Base-by-base conservation (phyloP, 306 rosid genomes). In the Rubus parviflorus region DNA sequence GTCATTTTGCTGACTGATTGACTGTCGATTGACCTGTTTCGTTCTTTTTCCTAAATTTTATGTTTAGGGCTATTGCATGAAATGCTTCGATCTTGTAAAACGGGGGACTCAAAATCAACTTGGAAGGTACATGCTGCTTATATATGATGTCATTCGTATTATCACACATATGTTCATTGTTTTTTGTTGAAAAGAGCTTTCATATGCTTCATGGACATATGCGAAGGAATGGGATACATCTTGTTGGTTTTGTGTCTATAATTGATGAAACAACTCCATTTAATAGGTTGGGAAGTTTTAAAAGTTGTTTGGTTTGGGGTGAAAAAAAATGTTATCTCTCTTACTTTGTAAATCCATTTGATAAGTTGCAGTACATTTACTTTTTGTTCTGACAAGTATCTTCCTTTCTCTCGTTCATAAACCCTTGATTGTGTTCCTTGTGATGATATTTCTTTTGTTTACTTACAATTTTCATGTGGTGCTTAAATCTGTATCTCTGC, bases 21-120 rank as follows among this genome's bases (percentile, higher is more conserved):
- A 54, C 49, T 53, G 68, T 11, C 4, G 37, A 54, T 9, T 73
- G 57, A 63, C 37, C 2, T 37, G 40, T 52, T 49, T 4, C 40
- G 20, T 68, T 52, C 45, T 37, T 11, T 22, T 35, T 42, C 12
- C 64, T 63, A 2, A 49, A 64, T 58, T 67, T 49, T 68, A 15
- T 75, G 76, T 70, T 69, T 77, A 92, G 99, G 99, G 75, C 83
- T 95, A 82, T 87, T 95, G 82, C 89, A 79, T 58, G 99, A 92
- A 83, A 95, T 95, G 99, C 90, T 95, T 51, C 92, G 93, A 73
- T 88, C 92, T 13, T 74, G 96, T 66, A 95, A 87, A 88, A 83
- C 87, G 19, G 93, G 97, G 79, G 97, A 95, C 87, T 95, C 97
- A 77, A 90, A 87, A 83, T 85, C 95, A 63, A 90, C 97, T 53